These are phyloP conservation scores for Bipolaris gigantea DNA, from an alignment of 2,329 filamentous ascomycete genomes.

Conservation along the genomic window DNA sequence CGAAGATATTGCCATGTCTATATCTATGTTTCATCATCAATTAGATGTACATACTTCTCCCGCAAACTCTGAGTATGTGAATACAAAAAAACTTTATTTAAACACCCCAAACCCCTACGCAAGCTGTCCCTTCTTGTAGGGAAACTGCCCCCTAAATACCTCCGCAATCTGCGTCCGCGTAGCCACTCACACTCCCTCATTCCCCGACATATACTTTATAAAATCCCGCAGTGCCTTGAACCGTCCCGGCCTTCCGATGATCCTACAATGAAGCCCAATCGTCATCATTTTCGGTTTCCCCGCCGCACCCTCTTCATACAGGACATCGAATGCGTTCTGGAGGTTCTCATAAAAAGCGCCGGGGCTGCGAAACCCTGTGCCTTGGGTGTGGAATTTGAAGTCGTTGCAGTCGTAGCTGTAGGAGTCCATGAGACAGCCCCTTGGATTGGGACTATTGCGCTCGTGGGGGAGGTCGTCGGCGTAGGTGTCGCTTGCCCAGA, in stretches of 20 bases:
- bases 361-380: conserved; percentile 52
- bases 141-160: conserved; percentile 53
- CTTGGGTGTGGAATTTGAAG: conserved; percentile 51
- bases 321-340: conserved; percentile 57
- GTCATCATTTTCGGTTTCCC: conserved; percentile 55
- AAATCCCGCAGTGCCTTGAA: conserved; percentile 57
- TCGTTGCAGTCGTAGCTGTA: conserved; percentile 61
- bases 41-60: too few relatives aligned
- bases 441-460: conserved; percentile 43
- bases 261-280: conserved; percentile 57
- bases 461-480: conserved; percentile 59
- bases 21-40: too few relatives aligned
- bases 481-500: conserved; percentile 57
- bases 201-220: conserved; percentile 56
- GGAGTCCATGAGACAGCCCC: conserved; percentile 59
- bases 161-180: conserved; percentile 58
- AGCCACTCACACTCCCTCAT: conserved; percentile 60
- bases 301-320: conserved; percentile 56
- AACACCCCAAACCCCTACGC: conserved; percentile 14
- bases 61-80: too few relatives aligned
- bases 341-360: conserved; percentile 51
- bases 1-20: not conserved
- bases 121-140: conserved; percentile 51
- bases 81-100: too few relatives aligned
- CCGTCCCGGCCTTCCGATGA: conserved; percentile 57